Conservation (phyloP, 441 rosid genomes). For the Populus tomentosa region DNA sequence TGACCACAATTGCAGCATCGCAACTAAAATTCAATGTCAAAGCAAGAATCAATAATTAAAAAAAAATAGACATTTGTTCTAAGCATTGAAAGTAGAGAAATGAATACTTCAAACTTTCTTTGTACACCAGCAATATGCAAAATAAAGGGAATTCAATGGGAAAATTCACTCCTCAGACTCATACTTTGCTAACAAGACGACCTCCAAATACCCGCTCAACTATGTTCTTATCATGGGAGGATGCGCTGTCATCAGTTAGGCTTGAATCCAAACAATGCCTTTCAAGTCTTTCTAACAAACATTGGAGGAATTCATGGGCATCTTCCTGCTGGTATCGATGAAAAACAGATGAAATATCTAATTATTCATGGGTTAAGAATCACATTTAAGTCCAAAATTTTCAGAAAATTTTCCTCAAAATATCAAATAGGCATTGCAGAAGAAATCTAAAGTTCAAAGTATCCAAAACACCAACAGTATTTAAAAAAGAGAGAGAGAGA, state of each 20-base stretch:
- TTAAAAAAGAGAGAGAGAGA: too few species aligned
- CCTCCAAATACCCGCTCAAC: slow-evolving; percentile 66
- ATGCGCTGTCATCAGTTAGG: slow-evolving; percentile 13
- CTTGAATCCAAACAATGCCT: slow-evolving; percentile 42
- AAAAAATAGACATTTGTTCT: too few species aligned
- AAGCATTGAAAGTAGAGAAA: background rate
- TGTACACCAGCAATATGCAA: background rate
- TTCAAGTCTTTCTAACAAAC: slow-evolving; percentile 65
- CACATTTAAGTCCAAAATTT: background rate
- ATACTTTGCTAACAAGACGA: slow-evolving; percentile 63
- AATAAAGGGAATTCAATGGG: background rate
- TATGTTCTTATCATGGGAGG: slow-evolving; percentile 36
- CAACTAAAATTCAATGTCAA: slow-evolving; percentile 38
- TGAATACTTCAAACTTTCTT: background rate
- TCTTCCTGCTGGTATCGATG: slow-evolving; percentile 67
- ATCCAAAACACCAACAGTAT: background rate
- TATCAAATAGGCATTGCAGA: background rate
- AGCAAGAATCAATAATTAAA: background rate
- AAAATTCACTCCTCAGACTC: slow-evolving; percentile 8
- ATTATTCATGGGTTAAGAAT: slow-evolving; percentile 32
- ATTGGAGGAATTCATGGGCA: slow-evolving; percentile 80
- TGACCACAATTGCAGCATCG: slow-evolving; percentile 62
- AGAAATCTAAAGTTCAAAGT: background rate
- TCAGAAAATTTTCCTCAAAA: background rate
- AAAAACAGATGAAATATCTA: slow-evolving; percentile 61